phyloP scores from a whole-genome alignment of 805 yeast species.

The Kazachstania viticola region DNA sequence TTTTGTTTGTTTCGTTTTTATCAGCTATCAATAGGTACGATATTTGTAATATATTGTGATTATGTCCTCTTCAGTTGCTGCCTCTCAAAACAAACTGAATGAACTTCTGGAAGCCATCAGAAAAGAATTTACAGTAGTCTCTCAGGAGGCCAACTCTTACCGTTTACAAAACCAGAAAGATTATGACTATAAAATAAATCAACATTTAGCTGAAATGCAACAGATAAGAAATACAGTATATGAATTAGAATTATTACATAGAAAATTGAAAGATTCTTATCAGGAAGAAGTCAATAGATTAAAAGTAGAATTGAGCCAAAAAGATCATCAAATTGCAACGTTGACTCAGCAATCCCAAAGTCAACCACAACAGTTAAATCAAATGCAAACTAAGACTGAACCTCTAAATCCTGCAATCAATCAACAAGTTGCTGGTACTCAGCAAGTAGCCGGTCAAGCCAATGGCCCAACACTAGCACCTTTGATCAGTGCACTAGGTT shows the following conservation, averaged over 20 bases:
- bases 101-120: slow-evolving; percentile 87
- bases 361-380: slow-evolving; percentile 6
- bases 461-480: slow-evolving; percentile 11
- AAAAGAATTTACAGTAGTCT: slow-evolving; percentile 77
- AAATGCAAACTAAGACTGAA: not conserved
- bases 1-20: too few species aligned
- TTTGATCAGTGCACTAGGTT: slow-evolving; percentile 8
- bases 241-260: slow-evolving; percentile 87
- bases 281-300: slow-evolving; percentile 84
- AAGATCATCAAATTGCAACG: slow-evolving; percentile 50
- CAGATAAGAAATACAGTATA: slow-evolving; percentile 89
- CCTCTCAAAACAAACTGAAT: slow-evolving; percentile 34
- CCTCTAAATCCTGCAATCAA: slow-evolving; percentile 4
- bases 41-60: too few species aligned
- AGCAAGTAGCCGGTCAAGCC: not conserved
- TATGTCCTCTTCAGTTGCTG: slow-evolving; percentile 15
- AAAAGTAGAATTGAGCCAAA: slow-evolving; percentile 73
- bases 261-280: slow-evolving; percentile 89
- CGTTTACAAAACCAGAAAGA: slow-evolving; percentile 81
- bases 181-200: slow-evolving; percentile 77
- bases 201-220: slow-evolving; percentile 87
- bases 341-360: slow-evolving; percentile 28
- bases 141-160: slow-evolving; percentile 74
- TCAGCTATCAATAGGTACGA: too few species aligned
- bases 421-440: slow-evolving; percentile 2